These are phyloP conservation scores for Xylaria scruposa DNA, from an alignment of 495 filamentous ascomycete genomes.

Conservation along the genomic window DNA sequence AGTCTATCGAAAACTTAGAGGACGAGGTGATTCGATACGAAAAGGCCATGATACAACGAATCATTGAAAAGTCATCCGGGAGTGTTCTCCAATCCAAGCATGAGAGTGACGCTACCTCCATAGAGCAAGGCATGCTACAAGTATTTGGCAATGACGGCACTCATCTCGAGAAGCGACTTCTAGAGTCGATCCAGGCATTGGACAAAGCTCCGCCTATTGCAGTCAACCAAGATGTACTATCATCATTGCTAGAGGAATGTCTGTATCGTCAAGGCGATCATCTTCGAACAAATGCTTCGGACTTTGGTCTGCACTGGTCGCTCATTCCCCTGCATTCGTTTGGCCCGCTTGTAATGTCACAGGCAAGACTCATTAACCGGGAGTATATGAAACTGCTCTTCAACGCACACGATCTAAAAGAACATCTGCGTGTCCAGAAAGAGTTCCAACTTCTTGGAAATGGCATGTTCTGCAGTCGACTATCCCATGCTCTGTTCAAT, in stretches of 20 bases:
- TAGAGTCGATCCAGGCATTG: slow-evolving; percentile 58
- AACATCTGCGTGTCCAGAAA: slow-evolving; percentile 78
- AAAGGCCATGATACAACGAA: slow-evolving; percentile 48
- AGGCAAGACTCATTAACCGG: slow-evolving; percentile 77
- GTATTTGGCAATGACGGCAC: slow-evolving; percentile 58
- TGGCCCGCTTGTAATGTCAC: slow-evolving; percentile 71
- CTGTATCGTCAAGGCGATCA: slow-evolving; percentile 29
- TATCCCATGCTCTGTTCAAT: slow-evolving; percentile 85
- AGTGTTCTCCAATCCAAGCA: slow-evolving; percentile 3
- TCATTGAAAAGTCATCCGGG: neutral
- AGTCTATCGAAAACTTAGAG: slow-evolving; percentile 69
- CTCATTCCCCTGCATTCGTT: slow-evolving; percentile 78
- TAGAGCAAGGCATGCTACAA: slow-evolving; percentile 36
- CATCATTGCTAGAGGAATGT: slow-evolving; percentile 37
- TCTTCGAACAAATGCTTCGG: slow-evolving; percentile 25
- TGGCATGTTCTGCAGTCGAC: slow-evolving; percentile 77
- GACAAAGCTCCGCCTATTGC: slow-evolving; percentile 39
- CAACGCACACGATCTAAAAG: slow-evolving; percentile 70
- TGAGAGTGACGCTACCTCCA: neutral
- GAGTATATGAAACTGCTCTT: slow-evolving; percentile 83
- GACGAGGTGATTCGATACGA: slow-evolving; percentile 69
- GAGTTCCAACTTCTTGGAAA: slow-evolving; percentile 85
- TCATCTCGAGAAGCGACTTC: slow-evolving; percentile 55
- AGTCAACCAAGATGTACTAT: slow-evolving; percentile 41
- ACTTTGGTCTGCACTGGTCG: slow-evolving; percentile 73